Evolutionary conservation across 768 basidiomycete genomes (phyloP), one percentile per base, ranked within the genome.

Genomic region (Mycena galericulata): DNA sequence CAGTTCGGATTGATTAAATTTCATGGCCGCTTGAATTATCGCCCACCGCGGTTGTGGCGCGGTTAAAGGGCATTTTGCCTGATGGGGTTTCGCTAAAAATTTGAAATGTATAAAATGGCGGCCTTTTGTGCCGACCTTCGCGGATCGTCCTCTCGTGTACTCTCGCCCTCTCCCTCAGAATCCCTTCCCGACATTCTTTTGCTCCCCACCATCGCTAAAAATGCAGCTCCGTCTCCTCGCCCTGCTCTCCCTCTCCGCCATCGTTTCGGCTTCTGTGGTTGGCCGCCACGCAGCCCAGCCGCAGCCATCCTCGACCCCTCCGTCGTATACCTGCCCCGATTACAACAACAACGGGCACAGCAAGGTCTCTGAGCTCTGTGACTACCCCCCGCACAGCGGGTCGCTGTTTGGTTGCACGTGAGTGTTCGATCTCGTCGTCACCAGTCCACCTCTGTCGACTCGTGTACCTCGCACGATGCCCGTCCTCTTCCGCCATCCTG

Each of bases 201-300:
- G 53, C 29, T 10, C 60, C n/a, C n/a, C n/a, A 29, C 59, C 43
- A 22, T 29, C 61, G 24, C 36, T 43, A 47, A 58, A 14, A 20
- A 68, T 68, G 67, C 67, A 68, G 47, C 43, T 68, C 55, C 60
- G 61, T 24, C 11, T 68, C 67, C 17, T 68, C 55, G 55, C 60
- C 2, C 34, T 68, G 17, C 20, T 68, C 36, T 57, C 54, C 17
- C 26, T 68, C 47, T 20, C 47, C 22, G 67, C 47, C 38, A 18
- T 46, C 30, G 61, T 18, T 22, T 53, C 67, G 20, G 49, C 65
- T 26, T 29, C 46, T 22, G 57, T 38, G 3, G 57, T 62, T 3
- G 26, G 47, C 29, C 55, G 50, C 45, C n/a, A 55, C 53, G 36
- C 20, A 6, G 54, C 47, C 34, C 45, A 14, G 20, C 40, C 56